Percentiles rank a stretch among this genome's conserved stretches.
Conservation (phyloP, 306 rosid genomes). For the Canavalia gladiata region DNA sequence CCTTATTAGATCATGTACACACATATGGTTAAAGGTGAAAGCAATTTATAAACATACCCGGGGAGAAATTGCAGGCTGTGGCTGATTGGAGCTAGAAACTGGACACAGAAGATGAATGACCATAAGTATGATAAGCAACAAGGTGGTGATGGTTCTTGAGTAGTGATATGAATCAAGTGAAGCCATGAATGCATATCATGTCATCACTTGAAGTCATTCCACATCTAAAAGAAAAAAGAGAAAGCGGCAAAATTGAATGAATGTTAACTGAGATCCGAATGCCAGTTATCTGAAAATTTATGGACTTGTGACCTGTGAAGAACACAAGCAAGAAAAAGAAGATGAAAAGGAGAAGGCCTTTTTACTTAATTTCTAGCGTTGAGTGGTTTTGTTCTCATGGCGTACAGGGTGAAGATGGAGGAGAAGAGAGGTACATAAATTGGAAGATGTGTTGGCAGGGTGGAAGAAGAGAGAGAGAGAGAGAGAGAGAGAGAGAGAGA, state of each 20-base stretch:
- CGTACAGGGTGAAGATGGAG: slow-evolving; percentile 42
- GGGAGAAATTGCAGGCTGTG: slow-evolving; percentile 52
- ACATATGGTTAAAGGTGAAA: not conserved
- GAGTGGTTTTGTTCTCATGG: slow-evolving; percentile 40
- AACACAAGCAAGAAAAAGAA: not conserved
- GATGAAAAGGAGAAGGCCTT: not conserved
- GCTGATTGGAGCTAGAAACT: slow-evolving; percentile 54
- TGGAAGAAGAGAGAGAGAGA: slow-evolving; percentile 46
- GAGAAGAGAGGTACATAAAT: slow-evolving; percentile 53
- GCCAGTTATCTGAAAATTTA: slow-evolving; percentile 41
- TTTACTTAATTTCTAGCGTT: not conserved
- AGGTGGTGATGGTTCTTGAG: slow-evolving; percentile 40
- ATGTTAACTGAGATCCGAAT: slow-evolving; percentile 51
- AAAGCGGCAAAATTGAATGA: slow-evolving; percentile 42
- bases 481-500: slow-evolving; percentile 39
- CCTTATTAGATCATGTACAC: not conserved
- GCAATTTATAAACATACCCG: slow-evolving; percentile 53
- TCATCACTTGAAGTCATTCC: slow-evolving; percentile 53
- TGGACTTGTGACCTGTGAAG: slow-evolving; percentile 44
- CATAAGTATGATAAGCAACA: slow-evolving; percentile 51
- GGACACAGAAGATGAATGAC: slow-evolving; percentile 53
- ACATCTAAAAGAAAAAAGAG: slow-evolving; percentile 38
- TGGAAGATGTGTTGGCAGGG: slow-evolving; percentile 55
- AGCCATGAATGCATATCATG: slow-evolving; percentile 56
- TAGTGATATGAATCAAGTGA: slow-evolving; percentile 48